Evolutionary conservation across 345 rosid genomes (phyloP), one percentile per base, ranked within the genome.

Genomic region (Arabidopsis arenosa): DNA sequence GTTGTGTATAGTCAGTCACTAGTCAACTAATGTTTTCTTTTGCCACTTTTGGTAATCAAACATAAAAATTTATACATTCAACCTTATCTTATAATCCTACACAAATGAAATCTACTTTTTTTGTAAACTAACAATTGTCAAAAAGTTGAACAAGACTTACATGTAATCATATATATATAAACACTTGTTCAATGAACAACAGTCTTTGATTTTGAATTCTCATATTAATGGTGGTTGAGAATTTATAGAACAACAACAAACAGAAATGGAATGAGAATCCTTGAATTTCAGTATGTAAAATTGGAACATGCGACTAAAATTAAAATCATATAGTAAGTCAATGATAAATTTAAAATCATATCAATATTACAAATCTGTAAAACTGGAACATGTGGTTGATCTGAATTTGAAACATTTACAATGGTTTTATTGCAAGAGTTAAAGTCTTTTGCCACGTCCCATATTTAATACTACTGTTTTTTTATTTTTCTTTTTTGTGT

Each of bases 81-180:
- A 52, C 30, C 63, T 75, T 68, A 68, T 75, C 79, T 48, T 75
- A 28, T 75, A 32, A 60, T 49, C 79, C 62, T 60, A 51, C 23
- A 15, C 15, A 2, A 48, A 13, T 37, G 48, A 59, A 70, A 41
- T 55, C 58, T 33, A 48, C 63, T 2, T 44, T 36, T 63, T 55
- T 15, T 72, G 23, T 60, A 21, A 26, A 18, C 35, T 11, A 61
- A 5, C 0, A 2, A 5, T 41, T 52, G n/a, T 53, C 64, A 26
- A 74, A 69, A 74, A 36, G 45, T 40, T 75, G 45, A 48, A 49
- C 17, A 39, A 26, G 17, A 18, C 21, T 18, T 18, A 1, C 21
- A 18, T 18, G 21, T 18, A 18, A 18, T 18, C 21, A 18, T 18
- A 18, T 18, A 18, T 18, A 18, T 18, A 18, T 18, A 18, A 18